phyloP scores from a whole-genome alignment of 73 alveolate species.

The Uronychia setigera region DNA sequence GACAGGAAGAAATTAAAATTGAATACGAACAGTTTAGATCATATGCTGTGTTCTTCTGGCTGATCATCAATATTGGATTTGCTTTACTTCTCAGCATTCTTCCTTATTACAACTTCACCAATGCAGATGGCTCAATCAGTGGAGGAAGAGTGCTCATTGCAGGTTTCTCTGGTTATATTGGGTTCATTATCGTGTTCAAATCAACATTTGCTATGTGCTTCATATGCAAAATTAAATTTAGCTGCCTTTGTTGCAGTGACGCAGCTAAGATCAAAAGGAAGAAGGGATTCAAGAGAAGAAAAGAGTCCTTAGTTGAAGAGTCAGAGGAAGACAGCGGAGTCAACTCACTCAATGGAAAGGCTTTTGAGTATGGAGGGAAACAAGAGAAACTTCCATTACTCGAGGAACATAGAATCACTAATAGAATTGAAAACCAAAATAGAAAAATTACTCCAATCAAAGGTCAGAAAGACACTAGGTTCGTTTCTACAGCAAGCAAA shows the following conservation, averaged over 20 bases:
- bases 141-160: background rate
- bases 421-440: no score
- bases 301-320: background rate
- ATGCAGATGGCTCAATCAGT: background rate
- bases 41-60: conserved; percentile 33
- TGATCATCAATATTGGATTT: background rate
- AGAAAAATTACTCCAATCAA: no score
- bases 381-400: no score
- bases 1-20: conserved; percentile 1
- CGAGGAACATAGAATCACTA: no score
- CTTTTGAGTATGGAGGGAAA: no score
- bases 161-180: background rate
- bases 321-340: no score
- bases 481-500: no score
- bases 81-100: background rate
- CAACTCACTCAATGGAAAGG: no score
- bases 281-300: background rate
- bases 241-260: background rate
- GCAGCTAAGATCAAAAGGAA: background rate
- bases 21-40: conserved; percentile 39
- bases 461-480: no score
- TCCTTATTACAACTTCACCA: background rate
- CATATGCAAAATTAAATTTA: background rate
- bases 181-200: background rate
- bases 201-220: background rate